Base-by-base conservation (phyloP, 192 early-diverging fungal species). In the Coemansia sp. region DNA sequence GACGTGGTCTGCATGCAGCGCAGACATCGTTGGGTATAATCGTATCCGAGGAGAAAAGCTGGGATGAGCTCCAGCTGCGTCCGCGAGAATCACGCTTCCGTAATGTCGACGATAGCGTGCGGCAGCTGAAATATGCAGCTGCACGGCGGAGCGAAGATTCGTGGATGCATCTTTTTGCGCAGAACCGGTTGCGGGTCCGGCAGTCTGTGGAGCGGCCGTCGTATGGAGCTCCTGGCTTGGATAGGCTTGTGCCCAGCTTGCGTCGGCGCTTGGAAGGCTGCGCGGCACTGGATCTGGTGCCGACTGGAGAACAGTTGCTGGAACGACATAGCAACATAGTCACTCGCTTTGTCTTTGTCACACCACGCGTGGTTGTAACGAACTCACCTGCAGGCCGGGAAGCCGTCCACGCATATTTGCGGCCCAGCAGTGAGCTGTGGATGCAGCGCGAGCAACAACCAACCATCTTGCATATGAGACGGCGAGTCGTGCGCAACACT, bases 271-370 rank as follows among this genome's bases (percentile, higher is more conserved):
- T 60, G 12, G 51, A 12, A 8, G 53, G 58, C 50, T 32, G 28
- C 16, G 70, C 78, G 10, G 87, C 85, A 21, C 80, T 83, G 53
- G 86, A 83, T 6, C 77, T 85, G 57, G 85, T 86, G 49, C 73
- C 83, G 34, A 64, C 70, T 23, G 85, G 88, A 28, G 63, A 63
- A 21, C 66, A 70, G 52, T 58, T 60, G 1, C 38, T 71, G 5
- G 75, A 56, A 32, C 48, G 28, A 28, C 56, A 49, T 25, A 28
- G 31, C 2, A 41, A 10, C 44, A 50, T 56, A 30, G 48, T 74
- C 34, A 59, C 54, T 5, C 55, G 58, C 30, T 82, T 73, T 53
- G 67, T 73, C 10, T 82, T 68, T 73, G 67, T 47, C 7, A 73
- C 74, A 48, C 79, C 79, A 18, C 34, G 60, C 2, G 71, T 73